A percentile compares a stretch with the other conserved stretches of the same genome.
Conservation (phyloP, 106 monocot genomes). For the Amphibolis antarctica region DNA sequence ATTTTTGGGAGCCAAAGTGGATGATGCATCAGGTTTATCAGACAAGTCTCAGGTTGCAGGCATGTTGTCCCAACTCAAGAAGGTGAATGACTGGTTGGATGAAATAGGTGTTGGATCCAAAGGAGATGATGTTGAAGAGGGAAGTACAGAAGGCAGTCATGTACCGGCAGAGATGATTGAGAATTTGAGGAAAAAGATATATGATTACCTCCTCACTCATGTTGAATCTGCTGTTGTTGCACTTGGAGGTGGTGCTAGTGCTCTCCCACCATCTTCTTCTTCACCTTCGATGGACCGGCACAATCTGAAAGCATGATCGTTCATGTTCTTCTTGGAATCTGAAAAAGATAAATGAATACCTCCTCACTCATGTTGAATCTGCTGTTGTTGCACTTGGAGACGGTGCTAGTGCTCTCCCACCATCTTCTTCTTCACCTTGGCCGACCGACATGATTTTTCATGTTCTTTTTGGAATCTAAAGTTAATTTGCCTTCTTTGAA, state of each 20-base stretch:
- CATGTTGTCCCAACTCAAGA: constrained; percentile 89
- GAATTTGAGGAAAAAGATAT: constrained; percentile 80
- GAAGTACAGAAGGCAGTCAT: constrained; percentile 2
- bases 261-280: neutral
- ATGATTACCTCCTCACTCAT: constrained; percentile 73
- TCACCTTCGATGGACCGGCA: constrained; percentile 4
- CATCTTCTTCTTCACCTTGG: neutral
- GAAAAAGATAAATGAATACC: constrained; percentile 87
- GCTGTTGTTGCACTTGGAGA: constrained; percentile 67
- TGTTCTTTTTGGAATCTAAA: neutral
- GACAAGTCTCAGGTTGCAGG: constrained; percentile 46
- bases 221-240: constrained; percentile 86
- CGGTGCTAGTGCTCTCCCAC: constrained; percentile 1
- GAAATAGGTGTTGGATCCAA: constrained; percentile 12
- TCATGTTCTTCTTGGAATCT: neutral
- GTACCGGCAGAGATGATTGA: constrained; percentile 46
- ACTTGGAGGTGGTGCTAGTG: constrained; percentile 29
- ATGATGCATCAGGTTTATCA: constrained; percentile 8
- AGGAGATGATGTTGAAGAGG: constrained; percentile 3
- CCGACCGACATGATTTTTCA: constrained; percentile 11
- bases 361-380: constrained; percentile 77
- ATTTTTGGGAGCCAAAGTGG: constrained; percentile 59
- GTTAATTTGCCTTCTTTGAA: too few relatives aligned
- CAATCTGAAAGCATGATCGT: constrained; percentile 8
- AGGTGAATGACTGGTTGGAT: constrained; percentile 90